These are phyloP conservation scores for Aspergillus taichungensis DNA, from an alignment of 495 filamentous ascomycete species.

Conservation along the genomic window DNA sequence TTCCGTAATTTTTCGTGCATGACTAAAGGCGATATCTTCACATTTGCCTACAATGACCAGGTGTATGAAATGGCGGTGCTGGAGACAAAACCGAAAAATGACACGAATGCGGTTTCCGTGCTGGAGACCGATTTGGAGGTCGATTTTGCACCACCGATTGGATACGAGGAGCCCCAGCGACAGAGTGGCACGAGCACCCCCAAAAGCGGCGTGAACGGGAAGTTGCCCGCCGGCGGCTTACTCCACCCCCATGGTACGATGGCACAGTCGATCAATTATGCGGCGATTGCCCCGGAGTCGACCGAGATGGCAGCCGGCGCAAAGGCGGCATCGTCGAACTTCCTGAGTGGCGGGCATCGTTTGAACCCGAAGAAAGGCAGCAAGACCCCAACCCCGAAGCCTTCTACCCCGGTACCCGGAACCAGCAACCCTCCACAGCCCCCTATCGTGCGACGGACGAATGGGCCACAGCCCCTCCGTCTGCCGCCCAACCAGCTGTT, in stretches of 20 bases:
- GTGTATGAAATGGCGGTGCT: conserved; percentile 86
- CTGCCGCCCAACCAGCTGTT: conserved; percentile 85
- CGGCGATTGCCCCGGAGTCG: conserved; percentile 78
- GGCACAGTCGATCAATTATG: conserved; percentile 95
- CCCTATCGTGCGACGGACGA: conserved; percentile 42
- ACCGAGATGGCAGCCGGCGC: conserved; percentile 51
- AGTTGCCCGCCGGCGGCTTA: conserved; percentile 59
- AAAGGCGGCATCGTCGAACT: conserved; percentile 66
- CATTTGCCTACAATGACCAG: conserved; percentile 89
- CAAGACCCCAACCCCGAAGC: conserved; percentile 69
- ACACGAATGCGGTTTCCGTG: conserved; percentile 75
- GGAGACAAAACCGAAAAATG: conserved; percentile 76
- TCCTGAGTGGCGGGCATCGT: conserved; percentile 64
- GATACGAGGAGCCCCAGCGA: conserved; percentile 74
- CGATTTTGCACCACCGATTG: conserved; percentile 88
- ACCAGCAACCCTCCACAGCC: conserved; percentile 46
- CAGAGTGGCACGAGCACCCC: conserved; percentile 56
- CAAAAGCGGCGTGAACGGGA: conserved; percentile 50
- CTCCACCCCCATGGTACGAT: conserved; percentile 82
- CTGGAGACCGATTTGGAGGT: conserved; percentile 92
- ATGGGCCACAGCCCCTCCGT: conserved; percentile 80
- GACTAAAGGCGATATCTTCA: conserved; percentile 86
- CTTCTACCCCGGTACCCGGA: conserved; percentile 70
- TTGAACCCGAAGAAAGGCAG: conserved; percentile 70
- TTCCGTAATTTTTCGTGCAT: conserved; percentile 92